Base-by-base conservation (phyloP, 768 basidiomycete genomes). In the Gyrodon lividus region DNA sequence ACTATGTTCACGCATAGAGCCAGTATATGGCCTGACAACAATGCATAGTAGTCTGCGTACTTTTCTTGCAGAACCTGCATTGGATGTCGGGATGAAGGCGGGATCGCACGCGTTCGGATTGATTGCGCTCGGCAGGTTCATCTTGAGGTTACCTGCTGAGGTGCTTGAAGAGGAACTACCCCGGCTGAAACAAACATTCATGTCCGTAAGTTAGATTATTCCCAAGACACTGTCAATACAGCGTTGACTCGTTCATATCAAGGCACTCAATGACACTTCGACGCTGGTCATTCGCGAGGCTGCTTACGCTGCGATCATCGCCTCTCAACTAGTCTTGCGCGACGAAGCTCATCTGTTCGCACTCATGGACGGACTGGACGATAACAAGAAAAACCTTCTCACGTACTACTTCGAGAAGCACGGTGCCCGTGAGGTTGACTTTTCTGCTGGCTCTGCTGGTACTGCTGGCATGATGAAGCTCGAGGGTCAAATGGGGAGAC, bases 331-430 rank as follows among this genome's bases (percentile, higher is more conserved):
- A 28, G 84, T 92, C 49, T 72, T 94, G 35, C 80, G 83, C 22
- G 91, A 94, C 62, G 92, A 93, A 64, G 83, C 84, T 0, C 89
- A 91, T 57, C 74, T 94, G 1, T 94, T 94, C 59, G 74, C 81
- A 33, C 79, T 94, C 16, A 72, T 94, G 40, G 88, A 90, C 51
- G 88, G 87, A 5, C 75, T 94, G 37, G 83, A 89, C n/a, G 87
- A 91, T 54, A 89, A 90, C 60, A 91, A 93, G 77, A 92, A 92
- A 76, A 92, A 94, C 63, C 74, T 93, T 16, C 73, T 94, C 43
- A 91, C 92, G 2, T 94, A 94, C 58, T 74, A 92, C 50, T 94
- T 94, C 57, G 91, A 92, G 67, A 93, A 92, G 66, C 88, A 92
- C 60, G 84, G 84, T 28, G 87, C 80, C 9, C 76, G 91, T 19